Percentiles rank a stretch among this genome's conserved stretches.
Conservation (phyloP, 176 grass and related monocot genomes). For the Oryza officinalis region DNA sequence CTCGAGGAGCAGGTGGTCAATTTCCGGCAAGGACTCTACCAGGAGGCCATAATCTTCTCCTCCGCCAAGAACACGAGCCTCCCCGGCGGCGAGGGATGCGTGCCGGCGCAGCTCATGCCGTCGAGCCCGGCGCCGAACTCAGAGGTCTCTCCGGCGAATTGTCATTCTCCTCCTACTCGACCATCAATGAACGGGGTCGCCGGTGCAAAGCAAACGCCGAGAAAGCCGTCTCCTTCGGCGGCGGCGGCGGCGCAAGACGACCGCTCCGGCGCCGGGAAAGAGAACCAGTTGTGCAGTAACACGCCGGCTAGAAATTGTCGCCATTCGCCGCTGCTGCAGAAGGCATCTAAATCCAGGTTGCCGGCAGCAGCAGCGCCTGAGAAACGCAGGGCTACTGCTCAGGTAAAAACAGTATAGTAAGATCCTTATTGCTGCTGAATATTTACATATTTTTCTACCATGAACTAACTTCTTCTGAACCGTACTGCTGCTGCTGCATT, state of each 20-base stretch:
- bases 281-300: constrained; percentile 69
- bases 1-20: constrained; percentile 98
- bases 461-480: not conserved
- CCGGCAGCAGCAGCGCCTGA: constrained; percentile 25
- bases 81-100: constrained; percentile 15
- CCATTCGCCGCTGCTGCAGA: constrained; percentile 46
- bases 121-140: constrained; percentile 27
- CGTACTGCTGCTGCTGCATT: constrained; percentile 9
- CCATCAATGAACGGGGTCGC: constrained; percentile 30
- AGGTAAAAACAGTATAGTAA: constrained; percentile 40
- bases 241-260: constrained; percentile 28
- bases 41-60: constrained; percentile 84
- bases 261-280: constrained; percentile 49
- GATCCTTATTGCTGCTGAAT: not conserved
- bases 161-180: constrained; percentile 30
- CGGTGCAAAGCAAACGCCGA: constrained; percentile 41
- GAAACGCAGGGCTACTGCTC: constrained; percentile 39
- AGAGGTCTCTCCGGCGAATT: constrained; percentile 31
- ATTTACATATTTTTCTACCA: not conserved
- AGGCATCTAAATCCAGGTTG: constrained; percentile 44
- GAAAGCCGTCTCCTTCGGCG: constrained; percentile 25
- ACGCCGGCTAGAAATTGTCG: constrained; percentile 48
- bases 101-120: constrained; percentile 37
- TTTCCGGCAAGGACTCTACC: constrained; percentile 93
- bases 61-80: constrained; percentile 46